phyloP scores from a whole-genome alignment of 169 alveolate genomes.

The Plasmodium relictum region DNA sequence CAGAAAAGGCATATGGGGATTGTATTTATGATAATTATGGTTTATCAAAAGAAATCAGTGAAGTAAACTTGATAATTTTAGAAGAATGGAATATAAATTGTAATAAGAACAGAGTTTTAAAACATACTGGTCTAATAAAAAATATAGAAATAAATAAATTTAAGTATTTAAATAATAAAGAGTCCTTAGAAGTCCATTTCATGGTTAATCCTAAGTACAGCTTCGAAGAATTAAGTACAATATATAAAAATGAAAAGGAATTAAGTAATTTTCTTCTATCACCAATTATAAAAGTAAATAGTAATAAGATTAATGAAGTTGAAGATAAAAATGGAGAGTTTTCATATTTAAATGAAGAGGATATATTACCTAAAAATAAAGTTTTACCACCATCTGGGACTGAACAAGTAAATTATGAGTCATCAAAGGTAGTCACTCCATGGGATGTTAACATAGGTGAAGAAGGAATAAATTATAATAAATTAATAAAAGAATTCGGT shows the following conservation, averaged over 20 bases:
- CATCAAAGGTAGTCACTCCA: conserved; percentile 78
- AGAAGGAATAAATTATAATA: conserved; percentile 94
- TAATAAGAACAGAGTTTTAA: conserved; percentile 47
- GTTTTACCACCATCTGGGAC: conserved; percentile 78
- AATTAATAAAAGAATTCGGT: conserved; percentile 95
- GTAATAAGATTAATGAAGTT: background rate
- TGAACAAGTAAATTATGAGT: conserved; percentile 44
- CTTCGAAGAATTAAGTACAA: conserved; percentile 48
- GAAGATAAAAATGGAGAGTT: conserved; percentile 66
- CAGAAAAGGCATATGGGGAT: conserved; percentile 86
- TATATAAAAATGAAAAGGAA: conserved; percentile 38
- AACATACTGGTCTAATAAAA: conserved; percentile 56
- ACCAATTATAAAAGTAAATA: conserved; percentile 33
- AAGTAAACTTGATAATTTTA: conserved; percentile 51
- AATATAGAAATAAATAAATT: conserved; percentile 46
- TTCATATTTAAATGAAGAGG: conserved; percentile 76
- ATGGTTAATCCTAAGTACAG: conserved; percentile 54
- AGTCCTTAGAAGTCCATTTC: conserved; percentile 76
- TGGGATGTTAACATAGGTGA: conserved; percentile 78
- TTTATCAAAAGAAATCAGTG: conserved; percentile 78
- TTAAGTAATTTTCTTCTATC: conserved; percentile 28
- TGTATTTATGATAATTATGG: conserved; percentile 83
- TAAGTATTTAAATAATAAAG: conserved; percentile 77
- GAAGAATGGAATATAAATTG: conserved; percentile 80
- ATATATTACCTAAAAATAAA: conserved; percentile 50